phyloP scores from a whole-genome alignment of 495 filamentous ascomycete genomes.

The Penicillium atrosanguineum region DNA sequence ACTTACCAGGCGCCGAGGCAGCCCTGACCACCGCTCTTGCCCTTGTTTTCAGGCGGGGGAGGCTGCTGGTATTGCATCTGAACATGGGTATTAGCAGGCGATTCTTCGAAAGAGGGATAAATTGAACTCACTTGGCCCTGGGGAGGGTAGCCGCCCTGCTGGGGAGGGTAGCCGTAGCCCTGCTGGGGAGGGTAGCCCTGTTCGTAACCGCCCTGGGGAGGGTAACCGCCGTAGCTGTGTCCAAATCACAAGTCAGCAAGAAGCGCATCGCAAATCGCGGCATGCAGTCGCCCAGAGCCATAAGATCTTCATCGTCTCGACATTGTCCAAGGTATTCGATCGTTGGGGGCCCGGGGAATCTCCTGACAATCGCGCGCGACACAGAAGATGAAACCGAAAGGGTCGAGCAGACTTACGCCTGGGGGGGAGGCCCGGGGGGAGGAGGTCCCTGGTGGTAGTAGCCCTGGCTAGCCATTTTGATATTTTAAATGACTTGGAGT shows the following conservation, averaged over 20 bases:
- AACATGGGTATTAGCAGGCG: not conserved
- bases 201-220: not conserved
- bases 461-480: slow-evolving; percentile 46
- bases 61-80: slow-evolving; percentile 21
- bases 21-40: slow-evolving; percentile 50
- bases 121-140: slow-evolving; percentile 2
- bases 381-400: not conserved
- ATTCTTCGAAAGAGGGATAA: not conserved
- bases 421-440: slow-evolving; percentile 20
- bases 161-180: slow-evolving; percentile 10
- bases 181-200: not conserved
- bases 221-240: slow-evolving; percentile 10
- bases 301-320: too few relatives aligned
- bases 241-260: not conserved
- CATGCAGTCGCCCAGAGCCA: too few relatives aligned
- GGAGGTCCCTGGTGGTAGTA: slow-evolving; percentile 37
- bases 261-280: not conserved
- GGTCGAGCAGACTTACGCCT: slow-evolving; percentile 11
- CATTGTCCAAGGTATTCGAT: too few relatives aligned
- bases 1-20: slow-evolving; percentile 62
- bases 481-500: slow-evolving; percentile 1
- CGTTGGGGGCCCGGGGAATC: too few relatives aligned
- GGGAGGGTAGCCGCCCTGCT: slow-evolving; percentile 12
- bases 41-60: slow-evolving; percentile 48
- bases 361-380: not conserved